Conservation (phyloP, 1,284 basidiomycete species). For the Acaromyces ingoldii region DNA sequence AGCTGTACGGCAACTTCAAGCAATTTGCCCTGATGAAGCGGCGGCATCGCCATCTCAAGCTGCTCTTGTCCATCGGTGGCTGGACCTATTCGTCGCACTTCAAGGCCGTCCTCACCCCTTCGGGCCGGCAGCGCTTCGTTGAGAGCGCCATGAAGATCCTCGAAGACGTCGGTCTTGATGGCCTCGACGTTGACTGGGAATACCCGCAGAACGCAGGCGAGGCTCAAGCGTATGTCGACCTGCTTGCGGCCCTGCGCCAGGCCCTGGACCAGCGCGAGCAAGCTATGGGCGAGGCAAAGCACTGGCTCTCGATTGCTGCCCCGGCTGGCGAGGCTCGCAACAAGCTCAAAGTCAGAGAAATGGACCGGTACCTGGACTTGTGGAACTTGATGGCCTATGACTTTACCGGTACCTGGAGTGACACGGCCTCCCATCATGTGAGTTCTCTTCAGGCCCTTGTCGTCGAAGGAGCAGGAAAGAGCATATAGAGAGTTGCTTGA, state of each 20-base stretch:
- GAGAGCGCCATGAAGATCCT: slow-evolving; percentile 66
- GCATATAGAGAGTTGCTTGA: too few relatives aligned
- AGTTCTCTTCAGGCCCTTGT: neutral
- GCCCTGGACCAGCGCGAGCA: slow-evolving; percentile 63
- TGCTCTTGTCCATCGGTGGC: slow-evolving; percentile 52
- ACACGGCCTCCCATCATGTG: slow-evolving; percentile 68
- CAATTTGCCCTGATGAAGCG: slow-evolving; percentile 78
- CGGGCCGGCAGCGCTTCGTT: slow-evolving; percentile 63
- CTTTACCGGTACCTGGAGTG: slow-evolving; percentile 58
- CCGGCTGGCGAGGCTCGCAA: slow-evolving; percentile 73
- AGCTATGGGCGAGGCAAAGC: slow-evolving; percentile 57
- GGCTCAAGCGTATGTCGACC: slow-evolving; percentile 66
- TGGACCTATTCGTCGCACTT: slow-evolving; percentile 52
- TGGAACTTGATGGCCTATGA: slow-evolving; percentile 83
- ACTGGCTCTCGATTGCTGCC: slow-evolving; percentile 69
- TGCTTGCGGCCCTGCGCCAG: slow-evolving; percentile 66
- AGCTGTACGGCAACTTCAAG: slow-evolving; percentile 81
- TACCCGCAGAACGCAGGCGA: slow-evolving; percentile 69
- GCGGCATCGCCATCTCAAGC: slow-evolving; percentile 58
- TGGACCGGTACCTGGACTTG: slow-evolving; percentile 68
- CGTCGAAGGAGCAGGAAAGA: neutral
- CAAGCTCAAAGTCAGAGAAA: slow-evolving; percentile 63
- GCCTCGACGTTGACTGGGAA: slow-evolving; percentile 71
- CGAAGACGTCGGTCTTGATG: slow-evolving; percentile 82
- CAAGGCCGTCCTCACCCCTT: slow-evolving; percentile 32